These are phyloP conservation scores for Zelopaecilomyces penicillatus DNA, from an alignment of 2,329 filamentous ascomycete species.

Conservation along the genomic window DNA sequence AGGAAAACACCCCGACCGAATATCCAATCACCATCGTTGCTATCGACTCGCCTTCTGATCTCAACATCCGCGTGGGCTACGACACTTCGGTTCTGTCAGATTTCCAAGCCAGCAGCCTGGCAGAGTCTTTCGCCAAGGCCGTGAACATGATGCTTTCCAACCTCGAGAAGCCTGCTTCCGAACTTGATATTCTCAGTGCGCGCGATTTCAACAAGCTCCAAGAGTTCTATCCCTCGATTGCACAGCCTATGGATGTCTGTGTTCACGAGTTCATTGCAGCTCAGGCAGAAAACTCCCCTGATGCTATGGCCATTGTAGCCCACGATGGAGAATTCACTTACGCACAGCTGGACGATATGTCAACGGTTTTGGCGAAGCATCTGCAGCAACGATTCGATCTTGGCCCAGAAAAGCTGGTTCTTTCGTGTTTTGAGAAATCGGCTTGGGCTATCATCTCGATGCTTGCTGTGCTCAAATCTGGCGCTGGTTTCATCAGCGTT, in stretches of 20 bases:
- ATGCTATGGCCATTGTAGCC: background rate
- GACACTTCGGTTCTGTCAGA: background rate
- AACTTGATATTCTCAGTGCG: no score
- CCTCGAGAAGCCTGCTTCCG: background rate
- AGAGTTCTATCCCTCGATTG: no score
- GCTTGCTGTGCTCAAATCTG: conserved; percentile 13
- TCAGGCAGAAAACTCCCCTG: background rate
- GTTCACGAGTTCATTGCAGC: background rate
- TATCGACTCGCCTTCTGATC: background rate
- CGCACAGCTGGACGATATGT: conserved; percentile 1
- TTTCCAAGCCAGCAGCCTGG: background rate
- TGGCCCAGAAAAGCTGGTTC: background rate
- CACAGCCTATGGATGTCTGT: background rate
- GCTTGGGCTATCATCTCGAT: conserved; percentile 13
- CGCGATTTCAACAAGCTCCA: no score
- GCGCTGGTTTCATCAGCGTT: conserved; percentile 10
- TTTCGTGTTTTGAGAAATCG: conserved; percentile 18
- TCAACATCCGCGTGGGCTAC: background rate
- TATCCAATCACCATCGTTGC: background rate
- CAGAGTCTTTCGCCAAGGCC: background rate
- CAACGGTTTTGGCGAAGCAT: background rate
- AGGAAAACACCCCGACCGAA: background rate
- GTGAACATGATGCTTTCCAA: background rate
- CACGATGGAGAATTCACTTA: background rate
- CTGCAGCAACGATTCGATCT: background rate